A percentile compares a stretch with the other conserved stretches of the same genome.
Conservation (phyloP, 768 basidiomycete species). For the Lentinula sp. region DNA sequence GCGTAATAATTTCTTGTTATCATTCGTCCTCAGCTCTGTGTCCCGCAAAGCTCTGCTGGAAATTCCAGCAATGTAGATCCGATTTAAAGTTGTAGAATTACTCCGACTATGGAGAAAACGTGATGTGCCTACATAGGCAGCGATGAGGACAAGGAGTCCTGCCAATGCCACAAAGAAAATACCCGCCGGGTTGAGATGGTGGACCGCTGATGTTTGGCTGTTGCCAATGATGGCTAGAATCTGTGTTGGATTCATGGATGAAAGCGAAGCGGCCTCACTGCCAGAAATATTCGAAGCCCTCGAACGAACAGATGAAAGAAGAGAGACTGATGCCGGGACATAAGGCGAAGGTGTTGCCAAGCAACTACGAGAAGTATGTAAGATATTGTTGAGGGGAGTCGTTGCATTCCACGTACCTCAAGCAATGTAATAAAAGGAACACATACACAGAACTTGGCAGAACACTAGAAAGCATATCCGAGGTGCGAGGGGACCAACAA, state of each 20-base stretch:
- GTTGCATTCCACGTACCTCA: background rate
- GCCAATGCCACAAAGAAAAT: background rate
- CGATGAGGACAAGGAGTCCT: background rate
- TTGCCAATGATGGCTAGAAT: background rate
- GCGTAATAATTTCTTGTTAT: background rate
- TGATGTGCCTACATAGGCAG: background rate
- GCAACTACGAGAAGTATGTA: background rate
- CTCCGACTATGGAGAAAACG: background rate
- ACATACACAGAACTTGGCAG: background rate
- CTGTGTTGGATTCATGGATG: background rate
- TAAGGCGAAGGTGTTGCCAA: background rate
- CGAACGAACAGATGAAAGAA: background rate
- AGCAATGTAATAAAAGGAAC: background rate
- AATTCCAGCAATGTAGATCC: background rate
- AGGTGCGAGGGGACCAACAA: background rate
- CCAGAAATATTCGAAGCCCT: background rate
- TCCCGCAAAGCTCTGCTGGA: background rate
- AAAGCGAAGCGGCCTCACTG: background rate
- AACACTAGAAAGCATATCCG: background rate
- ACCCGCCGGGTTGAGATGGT: background rate
- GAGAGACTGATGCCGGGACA: background rate
- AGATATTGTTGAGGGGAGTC: background rate
- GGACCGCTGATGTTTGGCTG: background rate
- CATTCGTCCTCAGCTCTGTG: background rate
- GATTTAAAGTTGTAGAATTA: background rate